Evolutionary conservation across 176 grass and related monocot genomes (phyloP).

Genomic region (Musa troglodytarum): DNA sequence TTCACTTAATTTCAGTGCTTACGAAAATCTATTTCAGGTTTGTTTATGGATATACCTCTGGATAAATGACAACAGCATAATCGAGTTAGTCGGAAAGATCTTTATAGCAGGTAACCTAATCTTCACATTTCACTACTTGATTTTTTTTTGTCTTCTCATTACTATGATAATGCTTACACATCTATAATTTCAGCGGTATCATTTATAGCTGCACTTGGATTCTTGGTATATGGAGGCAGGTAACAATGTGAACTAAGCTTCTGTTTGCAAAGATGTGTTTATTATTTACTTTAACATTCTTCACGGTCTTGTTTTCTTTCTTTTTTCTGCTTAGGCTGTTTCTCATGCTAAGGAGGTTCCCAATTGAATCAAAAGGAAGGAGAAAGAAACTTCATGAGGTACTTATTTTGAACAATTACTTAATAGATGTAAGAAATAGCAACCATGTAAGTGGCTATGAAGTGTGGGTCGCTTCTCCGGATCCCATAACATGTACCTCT

Average conservation of each 20-base stretch:
- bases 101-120: constrained; percentile 48
- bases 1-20: not conserved
- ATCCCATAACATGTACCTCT: too few species aligned
- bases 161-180: not conserved
- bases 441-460: not conserved
- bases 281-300: not conserved
- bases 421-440: not conserved
- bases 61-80: constrained; percentile 39
- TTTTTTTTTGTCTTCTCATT: constrained; percentile 12
- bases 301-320: not conserved
- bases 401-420: not conserved
- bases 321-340: constrained; percentile 50
- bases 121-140: constrained; percentile 4
- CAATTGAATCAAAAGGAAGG: constrained; percentile 75
- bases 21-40: constrained; percentile 24
- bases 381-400: constrained; percentile 92
- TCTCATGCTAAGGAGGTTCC: constrained; percentile 71
- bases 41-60: constrained; percentile 79
- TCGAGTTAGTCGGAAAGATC: constrained; percentile 56
- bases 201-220: constrained; percentile 65
- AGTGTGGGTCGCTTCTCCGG: too few species aligned
- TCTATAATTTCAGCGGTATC: constrained; percentile 52
- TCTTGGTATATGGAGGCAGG: constrained; percentile 83
- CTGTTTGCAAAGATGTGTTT: not conserved
- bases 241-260: constrained; percentile 21